Base-by-base conservation (phyloP, 2,329 filamentous ascomycete species). In the Aspergillus texensis region DNA sequence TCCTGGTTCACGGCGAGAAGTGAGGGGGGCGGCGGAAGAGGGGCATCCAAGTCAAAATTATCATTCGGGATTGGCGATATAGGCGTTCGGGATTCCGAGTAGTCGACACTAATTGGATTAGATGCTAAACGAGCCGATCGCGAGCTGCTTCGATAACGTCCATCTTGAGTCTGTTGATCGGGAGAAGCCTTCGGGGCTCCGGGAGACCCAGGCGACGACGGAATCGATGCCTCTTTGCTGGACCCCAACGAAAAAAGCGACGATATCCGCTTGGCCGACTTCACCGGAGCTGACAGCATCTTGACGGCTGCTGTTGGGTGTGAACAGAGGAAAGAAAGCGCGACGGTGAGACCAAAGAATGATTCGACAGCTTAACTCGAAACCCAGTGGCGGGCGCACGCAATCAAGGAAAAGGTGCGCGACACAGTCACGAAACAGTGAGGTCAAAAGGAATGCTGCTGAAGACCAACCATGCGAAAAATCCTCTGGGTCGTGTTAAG, bases 261-360 rank as follows among this genome's bases (percentile, higher is more conserved):
- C 12, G 80, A 81, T 62, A 82, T 79, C 63, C 79, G 79, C 71
- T 77, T 80, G 62, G 78, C 79, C 62, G 78, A 78, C 68, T 79
- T 80, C 62, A 75, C 73, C 58, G 78, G 78, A 71, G 78, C 74
- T 30, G 78, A 79, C 68, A 80, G 70, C 76, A 79, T 78, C 65
- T 66, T 76, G 41, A 26, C 36, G 43, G 62, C 46, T 60, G 62
- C 59, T 62, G 52, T 45, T 60, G 57, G 50, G 45, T 46, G 53
- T 43, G 57, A n/a, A 48, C 39, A 55, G 28, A 43, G 30, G 48
- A 57, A 57, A 57, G 57, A 61, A 24, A 28, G 58, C 39, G 55
- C 43, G 53, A 59, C 32, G 14, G 58, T 57, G 30, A 60, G 59
- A 56, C 24, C 53, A 45, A 52, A 21, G 46, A 61, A 63, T n/a